These are phyloP conservation scores for Plasmodium relictum DNA, from an alignment of 169 alveolate genomes.

Conservation along the genomic window DNA sequence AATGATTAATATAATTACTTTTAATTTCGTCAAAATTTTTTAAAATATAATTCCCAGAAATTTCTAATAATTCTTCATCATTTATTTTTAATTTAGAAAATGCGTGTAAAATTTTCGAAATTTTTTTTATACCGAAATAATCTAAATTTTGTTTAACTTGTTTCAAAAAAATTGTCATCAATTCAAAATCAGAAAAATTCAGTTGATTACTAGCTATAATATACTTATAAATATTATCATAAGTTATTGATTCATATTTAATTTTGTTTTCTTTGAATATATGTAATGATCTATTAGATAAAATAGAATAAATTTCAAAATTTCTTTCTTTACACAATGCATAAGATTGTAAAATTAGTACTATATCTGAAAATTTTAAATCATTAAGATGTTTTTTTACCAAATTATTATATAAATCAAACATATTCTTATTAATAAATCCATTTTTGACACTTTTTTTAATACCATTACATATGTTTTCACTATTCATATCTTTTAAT, in stretches of 20 bases:
- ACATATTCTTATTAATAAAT: slow-evolving; percentile 64
- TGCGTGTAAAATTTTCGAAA: slow-evolving; percentile 38
- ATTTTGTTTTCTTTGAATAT: slow-evolving; percentile 27
- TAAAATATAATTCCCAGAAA: slow-evolving; percentile 17
- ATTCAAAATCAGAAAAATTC: slow-evolving; percentile 53
- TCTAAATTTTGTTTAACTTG: slow-evolving; percentile 45
- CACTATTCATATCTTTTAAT: slow-evolving; percentile 13
- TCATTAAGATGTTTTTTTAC: slow-evolving; percentile 17
- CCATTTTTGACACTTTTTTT: slow-evolving; percentile 74
- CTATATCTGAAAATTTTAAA: slow-evolving; percentile 34
- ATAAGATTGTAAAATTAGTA: slow-evolving; percentile 56
- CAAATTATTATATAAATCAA: slow-evolving; percentile 30
- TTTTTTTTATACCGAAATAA: slow-evolving; percentile 36
- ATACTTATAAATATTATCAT: slow-evolving; percentile 47
- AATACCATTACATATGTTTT: slow-evolving; percentile 45
- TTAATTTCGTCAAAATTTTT: slow-evolving; percentile 21
- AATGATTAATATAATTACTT: slow-evolving; percentile 52
- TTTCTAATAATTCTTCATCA: slow-evolving; percentile 46
- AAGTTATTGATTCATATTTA: not conserved
- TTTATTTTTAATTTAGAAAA: slow-evolving; percentile 30
- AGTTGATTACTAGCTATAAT: slow-evolving; percentile 65
- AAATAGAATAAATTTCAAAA: slow-evolving; percentile 45
- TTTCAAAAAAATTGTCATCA: slow-evolving; percentile 31
- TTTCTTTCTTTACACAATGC: slow-evolving; percentile 75
- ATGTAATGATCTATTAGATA: slow-evolving; percentile 40